Percentiles rank a stretch among this genome's conserved stretches.
These are phyloP conservation scores for Paramecium sonneborni DNA, from an alignment of 73 alveolate genomes.

Conservation along the genomic window DNA sequence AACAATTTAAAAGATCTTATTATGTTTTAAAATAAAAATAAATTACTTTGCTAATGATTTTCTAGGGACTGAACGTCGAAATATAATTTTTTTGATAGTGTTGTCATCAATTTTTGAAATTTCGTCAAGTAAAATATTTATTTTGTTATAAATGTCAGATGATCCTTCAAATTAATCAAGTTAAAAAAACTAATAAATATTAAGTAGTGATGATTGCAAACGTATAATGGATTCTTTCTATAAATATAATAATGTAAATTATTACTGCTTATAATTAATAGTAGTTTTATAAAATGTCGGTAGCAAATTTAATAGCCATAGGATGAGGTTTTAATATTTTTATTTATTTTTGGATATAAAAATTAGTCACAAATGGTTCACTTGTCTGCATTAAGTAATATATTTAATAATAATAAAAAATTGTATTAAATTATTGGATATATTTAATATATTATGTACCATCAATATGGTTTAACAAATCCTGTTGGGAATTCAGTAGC, in stretches of 20 bases:
- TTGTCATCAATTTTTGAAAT: background rate
- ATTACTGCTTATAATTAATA: background rate
- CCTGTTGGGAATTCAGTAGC: constrained; percentile 49
- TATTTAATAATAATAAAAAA: background rate
- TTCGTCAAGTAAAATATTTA: background rate
- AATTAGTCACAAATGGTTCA: constrained; percentile 30
- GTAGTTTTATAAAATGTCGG: background rate
- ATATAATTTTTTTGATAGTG: background rate
- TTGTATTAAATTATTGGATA: constrained; percentile 16
- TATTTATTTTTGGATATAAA: background rate
- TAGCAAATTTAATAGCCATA: background rate
- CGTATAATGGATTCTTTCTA: background rate
- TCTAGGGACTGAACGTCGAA: background rate
- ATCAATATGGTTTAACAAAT: constrained; percentile 43
- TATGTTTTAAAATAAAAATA: background rate
- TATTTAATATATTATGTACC: background rate
- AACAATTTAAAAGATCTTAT: background rate
- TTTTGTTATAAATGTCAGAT: background rate
- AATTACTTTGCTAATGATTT: constrained; percentile 12
- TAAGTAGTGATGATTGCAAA: background rate
- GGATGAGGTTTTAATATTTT: constrained; percentile 16
- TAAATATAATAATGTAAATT: background rate
- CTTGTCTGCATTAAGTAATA: background rate
- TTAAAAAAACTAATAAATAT: background rate
- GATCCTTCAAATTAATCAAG: background rate